Base-by-base conservation (phyloP, 257 asterid genomes). In the Plectranthus barbatus region DNA sequence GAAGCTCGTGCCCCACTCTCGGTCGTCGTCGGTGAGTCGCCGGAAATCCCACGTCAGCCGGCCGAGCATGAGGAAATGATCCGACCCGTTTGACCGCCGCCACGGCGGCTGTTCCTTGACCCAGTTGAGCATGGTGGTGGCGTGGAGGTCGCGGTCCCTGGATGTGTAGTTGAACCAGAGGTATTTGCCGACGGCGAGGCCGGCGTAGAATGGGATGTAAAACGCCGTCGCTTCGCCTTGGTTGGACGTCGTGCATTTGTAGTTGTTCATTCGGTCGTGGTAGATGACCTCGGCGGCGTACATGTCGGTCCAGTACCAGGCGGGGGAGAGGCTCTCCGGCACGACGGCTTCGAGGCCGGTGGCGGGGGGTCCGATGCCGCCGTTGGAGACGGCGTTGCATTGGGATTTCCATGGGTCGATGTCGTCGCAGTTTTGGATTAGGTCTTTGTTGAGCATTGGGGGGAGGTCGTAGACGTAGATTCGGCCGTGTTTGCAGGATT, bases 221-320 rank as follows among this genome's bases (percentile, higher is more conserved):
- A 78, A 81, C 44, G 81, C 85, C 18, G 79, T 46, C 13, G 87
- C 90, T 14, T 46, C 50, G 18, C 33, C 44, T 0, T 23, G 72
- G 39, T 78, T 19, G 8, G 10, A 6, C 0, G 90, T 81, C 2
- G 73, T 56, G 68, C 90, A 83, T 42, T 10, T 54, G 74, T 72
- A 66, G 45, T 47, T 44, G 40, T 33, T 24, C 47, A 76, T 47
- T 9, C 85, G 62, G 26, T 61, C 67, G 47, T 85, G 93, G 67
- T 76, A 85, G 31, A 85, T 85, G 55, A 85, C 83, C 67, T 85
- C 93, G 6, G 80, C 77, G 4, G 83, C 62, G 65, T 76, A 85
- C 89, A 80, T 78, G 39, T 85, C 85, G 12, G 93, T 85, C 86
- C 89, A 76, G 52, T 60, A 70, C 93, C 89, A 85, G 5, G 93